These are phyloP conservation scores for Alliaria petiolata DNA, from an alignment of 345 rosid species.

Conservation along the genomic window DNA sequence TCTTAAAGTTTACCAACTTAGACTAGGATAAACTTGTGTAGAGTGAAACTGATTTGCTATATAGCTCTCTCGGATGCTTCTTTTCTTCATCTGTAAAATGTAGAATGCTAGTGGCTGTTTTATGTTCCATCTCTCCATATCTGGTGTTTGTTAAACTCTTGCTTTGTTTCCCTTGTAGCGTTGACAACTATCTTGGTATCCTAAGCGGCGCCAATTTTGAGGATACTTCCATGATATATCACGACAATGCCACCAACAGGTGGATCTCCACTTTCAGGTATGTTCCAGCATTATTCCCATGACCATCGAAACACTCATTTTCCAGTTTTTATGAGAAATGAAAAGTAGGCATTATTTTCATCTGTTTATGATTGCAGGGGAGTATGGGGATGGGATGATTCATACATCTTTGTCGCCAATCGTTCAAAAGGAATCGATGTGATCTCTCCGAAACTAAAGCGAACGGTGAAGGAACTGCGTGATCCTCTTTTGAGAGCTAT, in stretches of 20 bases:
- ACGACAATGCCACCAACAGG: conserved; percentile 58
- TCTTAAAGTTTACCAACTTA: no score
- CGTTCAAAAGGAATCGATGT: conserved; percentile 61
- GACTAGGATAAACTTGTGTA: no score
- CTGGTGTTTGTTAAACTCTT: neutral
- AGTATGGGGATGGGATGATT: conserved; percentile 95
- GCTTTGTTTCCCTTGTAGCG: conserved; percentile 36
- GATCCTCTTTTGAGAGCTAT: conserved; percentile 52
- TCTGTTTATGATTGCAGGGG: conserved; percentile 41
- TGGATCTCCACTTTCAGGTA: conserved; percentile 77
- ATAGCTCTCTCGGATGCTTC: neutral
- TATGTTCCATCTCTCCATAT: neutral
- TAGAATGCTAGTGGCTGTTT: neutral
- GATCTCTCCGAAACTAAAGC: conserved; percentile 38
- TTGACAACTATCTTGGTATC: conserved; percentile 55
- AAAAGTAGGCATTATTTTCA: neutral
- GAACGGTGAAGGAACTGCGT: conserved; percentile 38
- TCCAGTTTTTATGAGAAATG: neutral
- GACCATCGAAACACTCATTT: neutral
- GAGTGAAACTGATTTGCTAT: neutral
- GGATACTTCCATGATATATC: conserved; percentile 42
- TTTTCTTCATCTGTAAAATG: neutral
- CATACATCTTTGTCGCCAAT: conserved; percentile 58
- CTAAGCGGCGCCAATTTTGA: conserved; percentile 51
- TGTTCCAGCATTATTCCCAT: neutral